A percentile compares a stretch with the other conserved stretches of the same genome.
Evolutionary conservation across 1,284 basidiomycete genomes (phyloP).

Genomic region (Boletus calvinii): DNA sequence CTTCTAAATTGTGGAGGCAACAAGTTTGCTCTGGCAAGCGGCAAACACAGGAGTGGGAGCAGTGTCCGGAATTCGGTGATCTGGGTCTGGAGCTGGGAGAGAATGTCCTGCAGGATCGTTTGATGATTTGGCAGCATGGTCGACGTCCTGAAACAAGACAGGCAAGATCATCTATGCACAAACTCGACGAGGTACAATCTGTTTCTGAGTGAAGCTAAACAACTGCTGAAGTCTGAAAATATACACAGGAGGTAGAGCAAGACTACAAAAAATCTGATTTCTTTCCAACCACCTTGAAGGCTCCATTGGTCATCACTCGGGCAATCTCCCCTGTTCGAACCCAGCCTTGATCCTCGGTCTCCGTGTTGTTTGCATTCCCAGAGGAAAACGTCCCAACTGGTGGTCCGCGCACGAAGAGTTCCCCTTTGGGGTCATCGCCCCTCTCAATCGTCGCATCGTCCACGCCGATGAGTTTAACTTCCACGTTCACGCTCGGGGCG

Average conservation of each 20-base stretch:
- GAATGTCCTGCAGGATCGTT: conserved; percentile 38
- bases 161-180: no score
- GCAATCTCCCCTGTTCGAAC: conserved; percentile 45
- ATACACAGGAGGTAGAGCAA: conserved; percentile 1
- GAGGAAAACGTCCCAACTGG: conserved; percentile 53
- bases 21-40: conserved; percentile 55
- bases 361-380: conserved; percentile 35
- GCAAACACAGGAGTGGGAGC: conserved; percentile 53
- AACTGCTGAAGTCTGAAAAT: not conserved
- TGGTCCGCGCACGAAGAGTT: conserved; percentile 48
- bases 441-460: conserved; percentile 60
- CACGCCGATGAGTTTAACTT: conserved; percentile 65
- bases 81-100: conserved; percentile 51
- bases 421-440: conserved; percentile 57
- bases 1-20: conserved; percentile 53
- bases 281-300: conserved; percentile 45
- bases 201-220: not conserved
- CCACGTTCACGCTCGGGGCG: conserved; percentile 71
- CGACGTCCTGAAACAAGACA: not conserved
- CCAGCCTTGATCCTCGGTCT: conserved; percentile 46
- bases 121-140: conserved; percentile 16
- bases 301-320: conserved; percentile 59
- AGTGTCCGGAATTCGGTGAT: conserved; percentile 51
- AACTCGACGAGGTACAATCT: not conserved
- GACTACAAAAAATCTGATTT: conserved; percentile 2